A percentile compares a stretch with the other conserved stretches of the same genome.
Conservation (phyloP, 2,329 filamentous ascomycete species). For the Westerdykella aurantiaca region DNA sequence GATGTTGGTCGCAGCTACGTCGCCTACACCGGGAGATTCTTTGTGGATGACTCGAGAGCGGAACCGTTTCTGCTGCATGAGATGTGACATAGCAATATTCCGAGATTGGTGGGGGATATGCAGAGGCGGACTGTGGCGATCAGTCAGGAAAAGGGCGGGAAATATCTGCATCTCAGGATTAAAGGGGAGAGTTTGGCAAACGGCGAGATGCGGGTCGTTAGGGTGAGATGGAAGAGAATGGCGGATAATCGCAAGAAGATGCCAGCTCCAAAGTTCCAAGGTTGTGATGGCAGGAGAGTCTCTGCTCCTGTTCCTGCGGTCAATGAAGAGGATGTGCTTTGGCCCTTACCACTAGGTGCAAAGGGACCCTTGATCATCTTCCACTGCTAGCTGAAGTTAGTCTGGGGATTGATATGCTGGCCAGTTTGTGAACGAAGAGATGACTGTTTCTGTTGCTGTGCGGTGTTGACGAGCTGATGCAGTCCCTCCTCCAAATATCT, state of each 20-base stretch:
- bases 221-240: slow-evolving; percentile 6
- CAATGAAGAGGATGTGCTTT: too few species aligned
- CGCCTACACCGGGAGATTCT: slow-evolving; percentile 9
- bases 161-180: slow-evolving; percentile 1
- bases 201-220: slow-evolving; percentile 2
- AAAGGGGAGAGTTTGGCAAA: neutral
- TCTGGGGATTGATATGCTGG: too few species aligned
- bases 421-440: too few species aligned
- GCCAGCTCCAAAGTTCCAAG: slow-evolving; percentile 1
- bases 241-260: slow-evolving; percentile 1
- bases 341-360: too few species aligned
- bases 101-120: slow-evolving; percentile 1
- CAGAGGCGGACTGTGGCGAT: slow-evolving; percentile 1
- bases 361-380: too few species aligned
- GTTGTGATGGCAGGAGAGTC: neutral
- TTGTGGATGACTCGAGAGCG: slow-evolving; percentile 1
- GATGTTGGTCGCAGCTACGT: slow-evolving; percentile 7
- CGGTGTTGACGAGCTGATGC: too few species aligned
- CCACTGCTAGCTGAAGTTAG: too few species aligned
- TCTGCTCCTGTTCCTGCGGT: too few species aligned
- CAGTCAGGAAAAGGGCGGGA: neutral
- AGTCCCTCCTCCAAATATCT: too few species aligned
- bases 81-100: slow-evolving; percentile 2
- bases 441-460: too few species aligned
- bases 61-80: slow-evolving; percentile 3